A percentile compares a stretch with the other conserved stretches of the same genome.
These are phyloP conservation scores for Phytophthora pseudosyringae DNA, from an alignment of 352 stramenopile species.

Conservation along the genomic window DNA sequence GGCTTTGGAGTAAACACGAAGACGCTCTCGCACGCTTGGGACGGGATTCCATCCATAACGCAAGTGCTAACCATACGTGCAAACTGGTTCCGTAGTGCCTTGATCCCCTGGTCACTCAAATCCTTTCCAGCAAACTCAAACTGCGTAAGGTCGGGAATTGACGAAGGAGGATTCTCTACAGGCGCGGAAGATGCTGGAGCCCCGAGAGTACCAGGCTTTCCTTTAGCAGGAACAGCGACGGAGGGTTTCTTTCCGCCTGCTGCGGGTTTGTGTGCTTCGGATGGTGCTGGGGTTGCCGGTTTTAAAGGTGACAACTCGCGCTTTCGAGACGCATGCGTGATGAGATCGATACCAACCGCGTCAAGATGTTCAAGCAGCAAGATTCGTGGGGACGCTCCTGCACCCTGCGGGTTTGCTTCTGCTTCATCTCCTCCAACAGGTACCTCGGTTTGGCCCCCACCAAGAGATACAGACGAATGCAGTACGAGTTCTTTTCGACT, in stretches of 20 bases:
- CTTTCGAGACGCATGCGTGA: conserved; percentile 13
- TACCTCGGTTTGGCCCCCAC: neutral
- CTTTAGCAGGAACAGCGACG: conserved; percentile 16
- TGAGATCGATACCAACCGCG: conserved; percentile 16
- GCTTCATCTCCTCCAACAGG: neutral
- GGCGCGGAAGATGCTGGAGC: neutral
- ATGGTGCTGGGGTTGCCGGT: conserved; percentile 4
- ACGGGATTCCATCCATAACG: conserved; percentile 38
- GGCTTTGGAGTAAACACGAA: conserved; percentile 19
- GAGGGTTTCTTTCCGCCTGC: conserved; percentile 30
- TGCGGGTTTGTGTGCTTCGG: conserved; percentile 25
- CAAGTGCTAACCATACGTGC: conserved; percentile 23
- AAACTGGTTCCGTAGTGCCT: conserved; percentile 27
- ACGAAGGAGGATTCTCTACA: neutral
- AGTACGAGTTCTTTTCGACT: conserved; percentile 13
- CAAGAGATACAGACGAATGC: conserved; percentile 12
- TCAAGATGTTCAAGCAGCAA: conserved; percentile 54
- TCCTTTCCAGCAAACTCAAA: conserved; percentile 1
- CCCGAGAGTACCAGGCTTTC: conserved; percentile 20
- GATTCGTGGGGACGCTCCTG: conserved; percentile 27
- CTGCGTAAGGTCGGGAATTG: conserved; percentile 10
- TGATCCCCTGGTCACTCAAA: conserved; percentile 14
- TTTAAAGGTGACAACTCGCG: conserved; percentile 18
- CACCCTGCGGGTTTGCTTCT: neutral
- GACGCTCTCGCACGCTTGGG: conserved; percentile 14